These are phyloP conservation scores for Blastomyces silverae DNA, from an alignment of 2,329 filamentous ascomycete genomes.

Conservation along the genomic window DNA sequence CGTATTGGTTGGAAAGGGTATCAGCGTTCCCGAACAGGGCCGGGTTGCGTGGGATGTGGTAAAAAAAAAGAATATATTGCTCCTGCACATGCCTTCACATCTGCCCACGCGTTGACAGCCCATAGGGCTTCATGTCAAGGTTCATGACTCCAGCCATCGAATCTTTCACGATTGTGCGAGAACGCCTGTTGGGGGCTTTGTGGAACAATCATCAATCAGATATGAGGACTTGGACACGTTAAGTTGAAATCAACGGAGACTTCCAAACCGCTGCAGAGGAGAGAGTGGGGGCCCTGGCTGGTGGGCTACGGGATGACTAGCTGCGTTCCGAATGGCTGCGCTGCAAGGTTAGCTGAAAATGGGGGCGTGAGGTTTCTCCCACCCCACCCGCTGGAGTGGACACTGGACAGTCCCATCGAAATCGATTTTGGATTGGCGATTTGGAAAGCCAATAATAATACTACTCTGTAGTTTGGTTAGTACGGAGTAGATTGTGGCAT, in stretches of 20 bases:
- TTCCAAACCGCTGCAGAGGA: background rate
- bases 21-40: background rate
- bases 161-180: background rate
- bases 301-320: background rate
- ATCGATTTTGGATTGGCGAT: background rate
- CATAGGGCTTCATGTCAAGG: background rate
- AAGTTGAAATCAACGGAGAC: background rate
- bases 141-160: background rate
- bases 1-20: background rate
- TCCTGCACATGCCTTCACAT: background rate
- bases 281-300: background rate
- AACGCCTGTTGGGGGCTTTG: background rate
- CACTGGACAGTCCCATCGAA: no score
- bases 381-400: background rate
- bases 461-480: background rate
- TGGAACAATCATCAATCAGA: background rate
- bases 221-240: background rate
- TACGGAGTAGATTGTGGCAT: background rate
- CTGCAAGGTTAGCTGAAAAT: background rate
- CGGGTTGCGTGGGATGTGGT: background rate
- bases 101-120: background rate
- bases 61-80: no score
- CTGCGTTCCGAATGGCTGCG: slow-evolving; percentile 6
- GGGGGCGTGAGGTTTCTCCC: background rate
- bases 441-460: background rate